phyloP scores from a whole-genome alignment of 192 early-diverging fungal genomes.

The Chytriomyces confervae region DNA sequence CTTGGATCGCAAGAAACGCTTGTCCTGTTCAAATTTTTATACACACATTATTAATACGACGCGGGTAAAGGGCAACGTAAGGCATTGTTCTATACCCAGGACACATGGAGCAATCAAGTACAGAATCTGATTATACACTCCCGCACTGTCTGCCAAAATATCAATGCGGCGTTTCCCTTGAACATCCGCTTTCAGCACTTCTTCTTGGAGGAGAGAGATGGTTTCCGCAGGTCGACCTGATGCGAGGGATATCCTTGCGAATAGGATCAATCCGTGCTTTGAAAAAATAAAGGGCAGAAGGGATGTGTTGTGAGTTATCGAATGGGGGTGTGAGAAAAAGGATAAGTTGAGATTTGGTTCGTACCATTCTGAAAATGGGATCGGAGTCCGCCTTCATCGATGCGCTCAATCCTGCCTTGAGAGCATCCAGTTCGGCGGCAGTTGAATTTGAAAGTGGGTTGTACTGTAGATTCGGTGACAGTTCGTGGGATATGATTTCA shows the following conservation, averaged over 20 bases:
- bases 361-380: neutral
- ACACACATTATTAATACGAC: neutral
- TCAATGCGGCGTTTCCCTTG: neutral
- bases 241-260: constrained; percentile 8
- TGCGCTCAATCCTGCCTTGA: neutral
- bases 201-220: neutral
- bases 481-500: too few relatives aligned
- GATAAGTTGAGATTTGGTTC: neutral
- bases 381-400: constrained; percentile 3
- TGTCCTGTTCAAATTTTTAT: neutral
- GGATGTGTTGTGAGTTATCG: too few relatives aligned
- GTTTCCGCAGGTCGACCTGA: neutral
- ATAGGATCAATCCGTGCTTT: constrained; percentile 1
- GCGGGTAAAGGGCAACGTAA: neutral
- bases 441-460: neutral
- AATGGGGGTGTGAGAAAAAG: neutral
- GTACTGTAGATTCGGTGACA: too few relatives aligned
- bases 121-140: constrained; percentile 5
- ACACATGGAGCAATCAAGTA: constrained; percentile 12
- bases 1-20: neutral
- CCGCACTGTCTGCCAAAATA: neutral
- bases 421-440: neutral
- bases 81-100: constrained; percentile 14
- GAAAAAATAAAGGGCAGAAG: too few relatives aligned
- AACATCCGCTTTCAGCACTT: neutral